A percentile compares a stretch with the other conserved stretches of the same genome.
Conservation (phyloP, 352 stramenopile genomes). For the Phytophthora colocasiae region DNA sequence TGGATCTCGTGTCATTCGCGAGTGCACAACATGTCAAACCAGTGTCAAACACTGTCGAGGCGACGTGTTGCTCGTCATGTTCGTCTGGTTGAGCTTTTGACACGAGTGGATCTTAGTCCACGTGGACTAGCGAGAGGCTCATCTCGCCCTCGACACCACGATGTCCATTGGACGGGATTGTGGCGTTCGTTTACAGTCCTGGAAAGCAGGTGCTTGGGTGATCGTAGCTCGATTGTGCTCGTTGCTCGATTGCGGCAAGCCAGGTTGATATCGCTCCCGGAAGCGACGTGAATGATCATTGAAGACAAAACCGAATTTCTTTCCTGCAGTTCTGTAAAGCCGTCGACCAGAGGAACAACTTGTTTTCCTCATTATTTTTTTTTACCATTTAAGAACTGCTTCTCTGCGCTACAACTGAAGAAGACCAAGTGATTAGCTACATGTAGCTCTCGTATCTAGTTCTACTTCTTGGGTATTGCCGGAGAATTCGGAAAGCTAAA, state of each 20-base stretch:
- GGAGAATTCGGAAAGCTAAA: too few species aligned
- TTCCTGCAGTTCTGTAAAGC: too few species aligned
- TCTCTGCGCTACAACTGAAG: too few species aligned
- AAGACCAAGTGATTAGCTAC: too few species aligned
- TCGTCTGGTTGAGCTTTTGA: constrained; percentile 22
- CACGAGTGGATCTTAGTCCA: constrained; percentile 20
- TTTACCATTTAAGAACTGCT: too few species aligned
- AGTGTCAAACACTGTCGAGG: not conserved
- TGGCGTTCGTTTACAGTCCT: constrained; percentile 6
- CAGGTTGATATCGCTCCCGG: not conserved
- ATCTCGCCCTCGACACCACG: constrained; percentile 18
- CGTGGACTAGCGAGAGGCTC: constrained; percentile 21
- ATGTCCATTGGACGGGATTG: not conserved
- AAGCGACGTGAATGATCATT: too few species aligned
- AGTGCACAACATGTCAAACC: constrained; percentile 15
- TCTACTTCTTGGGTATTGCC: too few species aligned
- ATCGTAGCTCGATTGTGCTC: not conserved
- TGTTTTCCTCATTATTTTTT: too few species aligned
- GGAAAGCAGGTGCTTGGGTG: constrained; percentile 22
- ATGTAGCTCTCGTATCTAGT: too few species aligned
- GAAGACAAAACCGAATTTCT: too few species aligned
- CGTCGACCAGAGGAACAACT: too few species aligned
- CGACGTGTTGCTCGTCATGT: constrained; percentile 20
- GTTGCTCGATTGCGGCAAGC: not conserved
- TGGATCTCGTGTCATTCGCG: not conserved